phyloP scores from a whole-genome alignment of 805 yeast genomes.

The Lachancea lanzarotensis region DNA sequence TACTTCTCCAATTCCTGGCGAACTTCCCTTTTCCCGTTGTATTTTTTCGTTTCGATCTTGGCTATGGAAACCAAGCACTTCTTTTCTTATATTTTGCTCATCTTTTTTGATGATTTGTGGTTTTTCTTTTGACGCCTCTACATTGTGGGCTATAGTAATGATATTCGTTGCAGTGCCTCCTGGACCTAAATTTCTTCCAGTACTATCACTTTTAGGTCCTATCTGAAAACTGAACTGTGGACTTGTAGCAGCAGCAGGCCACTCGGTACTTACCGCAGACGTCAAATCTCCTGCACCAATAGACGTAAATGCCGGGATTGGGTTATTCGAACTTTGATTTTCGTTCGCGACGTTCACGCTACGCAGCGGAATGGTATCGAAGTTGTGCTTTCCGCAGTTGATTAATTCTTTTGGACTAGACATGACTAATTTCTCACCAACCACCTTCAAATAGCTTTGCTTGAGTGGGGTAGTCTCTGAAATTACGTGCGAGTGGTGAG shows the following conservation, averaged over 20 bases:
- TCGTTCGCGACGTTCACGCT: background rate
- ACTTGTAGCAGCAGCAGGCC: background rate
- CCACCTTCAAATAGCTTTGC: conserved; percentile 40
- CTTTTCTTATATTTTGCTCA: conserved; percentile 1
- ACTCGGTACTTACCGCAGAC: background rate
- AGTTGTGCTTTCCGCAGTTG: conserved; percentile 33
- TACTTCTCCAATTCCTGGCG: conserved; percentile 5
- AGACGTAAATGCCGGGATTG: background rate
- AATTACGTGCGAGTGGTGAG: conserved; percentile 32
- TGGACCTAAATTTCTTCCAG: background rate
- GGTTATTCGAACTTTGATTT: too few relatives aligned
- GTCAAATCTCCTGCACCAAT: too few relatives aligned
- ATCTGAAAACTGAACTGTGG: background rate
- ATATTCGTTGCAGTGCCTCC: background rate
- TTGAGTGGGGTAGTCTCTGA: conserved; percentile 38
- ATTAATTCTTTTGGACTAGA: conserved; percentile 33
- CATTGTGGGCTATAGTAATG: conserved; percentile 7
- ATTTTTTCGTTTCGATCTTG: conserved; percentile 3
- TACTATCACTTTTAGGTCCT: background rate
- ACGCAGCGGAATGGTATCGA: conserved; percentile 10
- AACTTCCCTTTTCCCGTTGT: conserved; percentile 7
- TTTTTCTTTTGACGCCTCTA: conserved; percentile 9
- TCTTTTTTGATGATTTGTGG: conserved; percentile 9
- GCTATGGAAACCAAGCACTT: background rate
- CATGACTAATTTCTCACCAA: conserved; percentile 37